Evolutionary conservation across 306 rosid genomes (phyloP), one percentile per base, ranked within the genome.

Genomic region (Albizia julibrissin): DNA sequence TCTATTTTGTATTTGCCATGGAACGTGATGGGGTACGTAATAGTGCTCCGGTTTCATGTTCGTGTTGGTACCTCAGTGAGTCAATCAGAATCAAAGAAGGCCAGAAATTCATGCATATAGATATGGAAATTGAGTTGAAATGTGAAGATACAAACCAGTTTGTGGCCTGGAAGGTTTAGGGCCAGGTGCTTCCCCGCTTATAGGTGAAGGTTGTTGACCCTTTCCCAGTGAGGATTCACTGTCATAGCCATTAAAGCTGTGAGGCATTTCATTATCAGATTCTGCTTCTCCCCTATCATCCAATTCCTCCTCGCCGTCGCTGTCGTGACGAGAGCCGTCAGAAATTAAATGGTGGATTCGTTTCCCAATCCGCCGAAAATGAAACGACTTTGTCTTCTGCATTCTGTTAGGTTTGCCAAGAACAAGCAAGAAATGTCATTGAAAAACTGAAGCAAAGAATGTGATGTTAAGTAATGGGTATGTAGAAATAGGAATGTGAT

Each of bases 381-480:
- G 88, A 82, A 96, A 96, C 31, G 99, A 93, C 84, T 37, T 87
- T 0, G 89, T 79, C 73, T 93, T 91, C 74, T 91, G 97, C 86
- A 92, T 37, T 37, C 8, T 75, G 79, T 86, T 88, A 16, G 90
- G 27, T 84, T 62, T 82, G 40, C 80, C 33, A 34, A 18, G 72
- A 46, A 91, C 85, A 62, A 46, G 93, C 84, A 33, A 94, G 84
- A 90, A 90, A 95, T 15, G 16, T 93, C n/a, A 78, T 88, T 79
- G 56, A 68, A 40, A 34, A 37, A 5, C 6, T 37, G 40, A 37
- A 58, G 80, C 79, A 84, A 84, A 54, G 81, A 34, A 14, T 29
- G 40, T 31, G 69, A 64, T 13, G 8, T 64, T 29, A 31, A 13
- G 39, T 29, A 13, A 64, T 12, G 69, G 40, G 3, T 26, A 26